phyloP scores from a whole-genome alignment of 2,329 filamentous ascomycete genomes.

The Pseudogymnoascus sp. region DNA sequence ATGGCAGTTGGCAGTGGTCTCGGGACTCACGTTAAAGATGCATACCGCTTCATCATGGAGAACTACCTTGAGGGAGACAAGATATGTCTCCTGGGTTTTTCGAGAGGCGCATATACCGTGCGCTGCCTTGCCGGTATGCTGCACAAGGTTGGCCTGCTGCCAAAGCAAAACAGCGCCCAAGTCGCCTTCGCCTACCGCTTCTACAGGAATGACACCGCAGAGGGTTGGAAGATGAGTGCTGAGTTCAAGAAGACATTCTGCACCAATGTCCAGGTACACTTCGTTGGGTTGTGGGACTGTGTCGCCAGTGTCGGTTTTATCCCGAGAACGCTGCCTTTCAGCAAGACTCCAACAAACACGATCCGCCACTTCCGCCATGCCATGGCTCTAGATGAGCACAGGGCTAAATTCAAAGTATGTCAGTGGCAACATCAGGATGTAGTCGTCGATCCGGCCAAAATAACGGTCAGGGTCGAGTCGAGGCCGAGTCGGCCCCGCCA shows the following conservation, averaged over 20 bases:
- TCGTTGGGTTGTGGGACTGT: conserved; percentile 37
- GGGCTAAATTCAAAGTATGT: conserved; percentile 38
- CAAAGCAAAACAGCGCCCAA: conserved; percentile 58
- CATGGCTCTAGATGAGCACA: conserved; percentile 37
- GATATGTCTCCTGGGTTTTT: conserved; percentile 44
- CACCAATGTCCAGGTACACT: conserved; percentile 35
- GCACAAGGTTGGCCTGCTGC: conserved; percentile 36
- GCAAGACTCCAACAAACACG: conserved; percentile 31
- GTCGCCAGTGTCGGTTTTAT: conserved; percentile 37
- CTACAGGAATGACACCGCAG: conserved; percentile 34
- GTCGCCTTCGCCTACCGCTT: conserved; percentile 38
- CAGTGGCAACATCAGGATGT: conserved; percentile 30
- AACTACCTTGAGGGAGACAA: conserved; percentile 41
- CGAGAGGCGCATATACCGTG: conserved; percentile 43
- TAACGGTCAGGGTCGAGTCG: conserved; percentile 1
- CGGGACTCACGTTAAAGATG: conserved; percentile 35
- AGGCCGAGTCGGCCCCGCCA: background rate
- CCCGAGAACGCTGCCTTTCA: conserved; percentile 32
- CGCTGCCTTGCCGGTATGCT: conserved; percentile 40
- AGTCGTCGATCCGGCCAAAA: conserved; percentile 1
- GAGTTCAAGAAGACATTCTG: conserved; percentile 41
- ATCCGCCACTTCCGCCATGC: conserved; percentile 36
- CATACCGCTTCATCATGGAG: conserved; percentile 41
- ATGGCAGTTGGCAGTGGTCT: conserved; percentile 38
- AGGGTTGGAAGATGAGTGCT: conserved; percentile 35